Base-by-base conservation (phyloP, 2,329 filamentous ascomycete genomes). In the Blastomyces emzantsi region DNA sequence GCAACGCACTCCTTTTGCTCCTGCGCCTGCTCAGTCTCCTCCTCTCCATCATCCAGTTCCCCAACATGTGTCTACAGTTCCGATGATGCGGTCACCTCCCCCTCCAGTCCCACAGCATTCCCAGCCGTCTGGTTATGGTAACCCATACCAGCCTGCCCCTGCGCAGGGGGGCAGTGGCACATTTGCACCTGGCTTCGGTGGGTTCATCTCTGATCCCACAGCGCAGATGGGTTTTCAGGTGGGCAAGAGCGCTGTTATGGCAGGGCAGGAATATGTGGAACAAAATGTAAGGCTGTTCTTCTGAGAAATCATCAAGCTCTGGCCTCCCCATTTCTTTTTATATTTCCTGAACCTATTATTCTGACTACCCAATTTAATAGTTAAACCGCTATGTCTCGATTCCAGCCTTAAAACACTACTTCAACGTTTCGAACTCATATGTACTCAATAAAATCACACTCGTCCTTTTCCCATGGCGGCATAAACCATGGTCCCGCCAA, bases 351-450 rank as follows among this genome's bases (percentile, higher is more conserved):
- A 25, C 25, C 6, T 36, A 8, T n/a, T 36, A 55, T 58, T 60
- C 33, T 62, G 19, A 56, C 58, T 52, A 25, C 33, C 39, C 25
- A 45, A 60, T 60, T 36, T 36, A 43, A 60, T 64, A 90, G 87
- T 80, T 90, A 71, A 88, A 87, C 71, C 85, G 87, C 76, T 97
- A 93, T 78, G 87, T 99, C 77, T 96, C 92, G 73, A 89, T 97
- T 70, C 88, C 89, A 17, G 90, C 91, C 22, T 83, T 99, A 55
- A 99, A 99, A 78, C 94, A 97, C 79, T 99, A 97, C 83, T 99
- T 99, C 81, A 97, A 97, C 79, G 94, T 99, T 67, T 95, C 92
- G 69, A 99, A 99, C 82, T 90, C 86, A 65, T 99, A 99, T 78
- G 94, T 99, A 73, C 82, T 95, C 73, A 91, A 88, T 79, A 99